A percentile compares a stretch with the other conserved stretches of the same genome.
These are phyloP conservation scores for Thozetella sp. DNA, from an alignment of 495 filamentous ascomycete species.

Conservation along the genomic window DNA sequence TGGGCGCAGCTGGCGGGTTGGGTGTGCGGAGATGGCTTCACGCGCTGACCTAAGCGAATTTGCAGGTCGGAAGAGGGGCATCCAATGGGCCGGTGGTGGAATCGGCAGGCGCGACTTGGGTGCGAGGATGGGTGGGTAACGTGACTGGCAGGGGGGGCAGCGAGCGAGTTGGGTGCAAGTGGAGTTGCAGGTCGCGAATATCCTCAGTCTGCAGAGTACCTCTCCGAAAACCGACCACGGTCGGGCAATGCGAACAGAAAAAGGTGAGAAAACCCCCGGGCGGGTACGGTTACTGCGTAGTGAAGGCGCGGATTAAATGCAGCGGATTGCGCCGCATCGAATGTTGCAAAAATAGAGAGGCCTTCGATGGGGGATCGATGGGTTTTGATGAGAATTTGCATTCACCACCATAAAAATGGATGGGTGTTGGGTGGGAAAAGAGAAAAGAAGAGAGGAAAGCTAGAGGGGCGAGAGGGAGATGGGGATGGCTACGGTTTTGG, in stretches of 20 bases:
- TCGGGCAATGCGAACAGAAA: slow-evolving; percentile 17
- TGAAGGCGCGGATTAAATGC: slow-evolving; percentile 24
- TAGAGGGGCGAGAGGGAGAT: slow-evolving; percentile 32
- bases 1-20: neutral
- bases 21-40: neutral
- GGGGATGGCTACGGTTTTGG: slow-evolving; percentile 50
- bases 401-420: slow-evolving; percentile 29
- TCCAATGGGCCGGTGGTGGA: no score
- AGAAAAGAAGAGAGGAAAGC: slow-evolving; percentile 50
- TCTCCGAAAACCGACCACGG: slow-evolving; percentile 14
- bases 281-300: slow-evolving; percentile 13
- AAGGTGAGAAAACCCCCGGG: slow-evolving; percentile 13
- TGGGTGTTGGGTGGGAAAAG: slow-evolving; percentile 48
- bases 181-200: slow-evolving; percentile 38
- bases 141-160: slow-evolving; percentile 24
- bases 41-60: neutral
- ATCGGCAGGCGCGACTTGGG: slow-evolving; percentile 1
- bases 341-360: slow-evolving; percentile 27
- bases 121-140: slow-evolving; percentile 22
- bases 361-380: slow-evolving; percentile 22
- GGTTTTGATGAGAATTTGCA: slow-evolving; percentile 52
- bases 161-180: slow-evolving; percentile 19
- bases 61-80: no score
- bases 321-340: slow-evolving; percentile 20
- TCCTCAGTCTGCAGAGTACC: slow-evolving; percentile 32